These are phyloP conservation scores for Citrus medica DNA, from an alignment of 345 rosid species.

Conservation along the genomic window DNA sequence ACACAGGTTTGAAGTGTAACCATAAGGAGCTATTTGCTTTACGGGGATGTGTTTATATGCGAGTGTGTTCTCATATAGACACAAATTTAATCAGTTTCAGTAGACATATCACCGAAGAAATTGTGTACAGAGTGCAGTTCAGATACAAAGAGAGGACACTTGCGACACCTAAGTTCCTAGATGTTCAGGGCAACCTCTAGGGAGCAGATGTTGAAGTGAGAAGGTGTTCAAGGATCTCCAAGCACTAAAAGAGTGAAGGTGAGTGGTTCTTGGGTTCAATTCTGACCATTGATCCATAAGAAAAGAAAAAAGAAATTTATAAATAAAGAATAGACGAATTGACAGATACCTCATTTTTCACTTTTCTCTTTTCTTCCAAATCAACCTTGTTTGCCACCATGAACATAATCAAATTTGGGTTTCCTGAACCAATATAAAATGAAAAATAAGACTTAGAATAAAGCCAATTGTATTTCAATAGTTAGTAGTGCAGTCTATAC, in stretches of 20 bases:
- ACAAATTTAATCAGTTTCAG: not conserved
- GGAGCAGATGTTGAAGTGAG: not conserved
- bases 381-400: constrained; percentile 77
- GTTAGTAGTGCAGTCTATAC: not conserved
- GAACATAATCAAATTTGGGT: constrained; percentile 61
- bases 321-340: not conserved
- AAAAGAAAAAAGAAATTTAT: not conserved
- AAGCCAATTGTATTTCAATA: not conserved
- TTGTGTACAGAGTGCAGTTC: not conserved
- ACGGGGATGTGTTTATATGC: not conserved
- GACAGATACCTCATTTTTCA: constrained; percentile 48
- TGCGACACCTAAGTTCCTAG: not conserved
- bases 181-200: not conserved
- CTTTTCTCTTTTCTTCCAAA: constrained; percentile 63
- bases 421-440: constrained; percentile 36
- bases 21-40: not conserved
- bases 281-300: not conserved
- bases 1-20: not conserved
- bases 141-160: not conserved
- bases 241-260: not conserved
- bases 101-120: not conserved
- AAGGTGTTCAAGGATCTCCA: not conserved
- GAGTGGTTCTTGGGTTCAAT: not conserved
- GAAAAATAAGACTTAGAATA: not conserved
- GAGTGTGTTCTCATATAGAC: not conserved